phyloP scores from a whole-genome alignment of 176 grass and related monocot species.

The Avena eriantha region DNA sequence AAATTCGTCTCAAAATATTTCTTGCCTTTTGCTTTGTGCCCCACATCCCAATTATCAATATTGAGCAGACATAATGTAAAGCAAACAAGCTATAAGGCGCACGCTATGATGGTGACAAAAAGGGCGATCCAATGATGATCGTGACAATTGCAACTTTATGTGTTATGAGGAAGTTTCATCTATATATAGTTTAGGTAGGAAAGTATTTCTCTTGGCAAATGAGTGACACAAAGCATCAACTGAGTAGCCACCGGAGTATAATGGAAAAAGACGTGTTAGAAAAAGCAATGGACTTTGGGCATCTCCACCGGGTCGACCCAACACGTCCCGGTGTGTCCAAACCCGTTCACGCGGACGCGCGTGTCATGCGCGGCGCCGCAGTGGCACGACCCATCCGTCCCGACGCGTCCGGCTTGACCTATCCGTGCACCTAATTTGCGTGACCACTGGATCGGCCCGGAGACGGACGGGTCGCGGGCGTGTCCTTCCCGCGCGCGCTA shows the following conservation, averaged over 20 bases:
- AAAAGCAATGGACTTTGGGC: slow-evolving; percentile 5
- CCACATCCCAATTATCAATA: slow-evolving; percentile 28
- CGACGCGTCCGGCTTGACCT: no score
- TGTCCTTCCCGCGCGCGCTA: no score
- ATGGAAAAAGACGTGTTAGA: slow-evolving; percentile 20
- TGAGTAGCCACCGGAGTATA: slow-evolving; percentile 33
- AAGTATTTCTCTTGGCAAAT: slow-evolving; percentile 16
- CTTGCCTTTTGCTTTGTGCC: background rate
- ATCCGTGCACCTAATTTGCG: no score
- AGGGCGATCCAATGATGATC: slow-evolving; percentile 32
- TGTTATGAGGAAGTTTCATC: slow-evolving; percentile 26
- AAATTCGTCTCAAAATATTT: slow-evolving; percentile 1
- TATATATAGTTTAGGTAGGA: slow-evolving; percentile 18
- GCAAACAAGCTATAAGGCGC: slow-evolving; percentile 11
- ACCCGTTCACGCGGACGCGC: no score
- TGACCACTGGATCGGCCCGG: no score
- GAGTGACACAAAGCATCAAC: slow-evolving; percentile 34
- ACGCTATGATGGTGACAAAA: slow-evolving; percentile 36
- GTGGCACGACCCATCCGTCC: no score
- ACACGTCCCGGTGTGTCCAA: no score
- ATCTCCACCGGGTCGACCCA: no score
- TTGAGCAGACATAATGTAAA: slow-evolving; percentile 25
- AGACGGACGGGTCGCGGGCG: no score
- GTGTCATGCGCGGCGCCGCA: no score
- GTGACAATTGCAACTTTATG: slow-evolving; percentile 5